Conservation (phyloP, 2,329 filamentous ascomycete species). For the Cladosporium austrohemisphaericum region DNA sequence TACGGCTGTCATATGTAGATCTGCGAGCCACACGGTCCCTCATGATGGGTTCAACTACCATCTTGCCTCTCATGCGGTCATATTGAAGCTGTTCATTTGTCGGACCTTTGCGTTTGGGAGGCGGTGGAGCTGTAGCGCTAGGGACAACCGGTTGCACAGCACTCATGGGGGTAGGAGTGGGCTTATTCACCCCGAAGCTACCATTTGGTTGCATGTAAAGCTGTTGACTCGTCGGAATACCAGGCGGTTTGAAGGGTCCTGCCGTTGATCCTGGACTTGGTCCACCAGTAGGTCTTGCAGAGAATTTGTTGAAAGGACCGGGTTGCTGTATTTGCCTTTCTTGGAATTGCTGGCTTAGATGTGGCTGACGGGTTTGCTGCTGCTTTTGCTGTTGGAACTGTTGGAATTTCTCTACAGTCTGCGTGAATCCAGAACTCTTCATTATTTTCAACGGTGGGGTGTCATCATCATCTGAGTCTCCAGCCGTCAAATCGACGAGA, state of each 20-base stretch:
- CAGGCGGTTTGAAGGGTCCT: background rate
- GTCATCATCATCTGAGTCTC: conserved; percentile 43
- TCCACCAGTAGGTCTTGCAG: background rate
- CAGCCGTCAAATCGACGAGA: conserved; percentile 50
- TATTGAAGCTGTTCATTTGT: conserved; percentile 27
- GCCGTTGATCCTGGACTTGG: background rate
- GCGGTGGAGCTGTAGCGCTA: conserved; percentile 8
- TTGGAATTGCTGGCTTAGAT: background rate
- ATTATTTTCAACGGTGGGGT: conserved; percentile 39
- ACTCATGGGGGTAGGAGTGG: background rate
- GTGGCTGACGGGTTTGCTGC: background rate
- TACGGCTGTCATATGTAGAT: conserved; percentile 56
- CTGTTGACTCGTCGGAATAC: background rate
- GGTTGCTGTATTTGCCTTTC: background rate
- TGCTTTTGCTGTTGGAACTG: background rate
- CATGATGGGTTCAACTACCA: conserved; percentile 45
- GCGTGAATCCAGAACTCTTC: too few relatives aligned
- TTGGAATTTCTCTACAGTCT: too few relatives aligned
- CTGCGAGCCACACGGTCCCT: conserved; percentile 46
- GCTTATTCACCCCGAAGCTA: background rate
- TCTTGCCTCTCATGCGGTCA: conserved; percentile 31
- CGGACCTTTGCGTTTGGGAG: conserved; percentile 25
- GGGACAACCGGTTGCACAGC: background rate
- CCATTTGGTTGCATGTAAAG: conserved; percentile 6
- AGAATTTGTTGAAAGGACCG: background rate